Conservation (phyloP, 345 rosid genomes). For the Viola odorata region DNA sequence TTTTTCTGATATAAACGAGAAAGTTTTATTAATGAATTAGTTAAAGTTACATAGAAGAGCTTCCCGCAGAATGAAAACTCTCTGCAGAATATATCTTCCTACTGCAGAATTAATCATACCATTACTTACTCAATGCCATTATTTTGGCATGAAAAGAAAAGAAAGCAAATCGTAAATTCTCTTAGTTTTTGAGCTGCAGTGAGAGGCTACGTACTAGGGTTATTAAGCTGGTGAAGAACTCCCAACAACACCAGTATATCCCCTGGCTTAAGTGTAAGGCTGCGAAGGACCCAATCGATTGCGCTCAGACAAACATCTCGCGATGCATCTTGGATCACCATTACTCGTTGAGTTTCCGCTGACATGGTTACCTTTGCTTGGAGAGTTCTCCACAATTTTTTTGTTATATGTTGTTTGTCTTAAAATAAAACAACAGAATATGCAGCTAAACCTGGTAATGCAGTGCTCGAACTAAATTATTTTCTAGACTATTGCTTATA, state of each 20-base stretch:
- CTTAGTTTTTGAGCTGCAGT: conserved; percentile 26
- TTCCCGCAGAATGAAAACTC: too few species aligned
- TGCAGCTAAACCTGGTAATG: too few species aligned
- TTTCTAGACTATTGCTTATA: not conserved
- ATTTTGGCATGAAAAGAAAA: not conserved
- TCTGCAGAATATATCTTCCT: too few species aligned
- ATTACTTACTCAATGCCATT: not conserved
- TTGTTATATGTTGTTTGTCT: too few species aligned
- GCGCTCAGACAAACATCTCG: conserved; percentile 32
- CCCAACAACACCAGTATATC: conserved; percentile 38
- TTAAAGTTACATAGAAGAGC: too few species aligned
- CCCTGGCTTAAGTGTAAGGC: conserved; percentile 40
- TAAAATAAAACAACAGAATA: too few species aligned
- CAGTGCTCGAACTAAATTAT: not conserved
- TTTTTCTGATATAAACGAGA: too few species aligned
- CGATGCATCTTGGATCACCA: conserved; percentile 47
- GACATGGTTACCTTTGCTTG: conserved; percentile 22
- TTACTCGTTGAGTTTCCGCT: conserved; percentile 27
- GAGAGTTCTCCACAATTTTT: not conserved
- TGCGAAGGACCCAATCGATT: conserved; percentile 19
- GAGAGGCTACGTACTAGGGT: conserved; percentile 55
- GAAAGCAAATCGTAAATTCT: conserved; percentile 18
- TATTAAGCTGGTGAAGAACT: conserved; percentile 57
- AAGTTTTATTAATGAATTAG: too few species aligned
- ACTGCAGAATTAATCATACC: too few species aligned